Evolutionary conservation across 2,329 filamentous ascomycete genomes (phyloP).

Genomic region (Xylariaceae sp.): DNA sequence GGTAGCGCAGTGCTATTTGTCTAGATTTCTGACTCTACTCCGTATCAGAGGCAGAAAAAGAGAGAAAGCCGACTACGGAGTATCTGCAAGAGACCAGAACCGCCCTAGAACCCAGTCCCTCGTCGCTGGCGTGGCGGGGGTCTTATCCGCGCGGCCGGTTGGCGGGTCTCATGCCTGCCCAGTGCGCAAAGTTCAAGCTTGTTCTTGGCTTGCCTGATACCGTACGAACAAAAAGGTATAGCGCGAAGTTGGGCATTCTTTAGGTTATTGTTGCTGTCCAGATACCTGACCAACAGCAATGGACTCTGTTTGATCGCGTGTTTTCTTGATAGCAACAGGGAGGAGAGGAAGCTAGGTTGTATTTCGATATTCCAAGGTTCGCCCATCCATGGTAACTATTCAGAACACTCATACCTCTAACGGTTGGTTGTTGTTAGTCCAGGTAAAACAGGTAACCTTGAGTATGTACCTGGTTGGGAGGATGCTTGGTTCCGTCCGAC

Average conservation of each 20-base stretch:
- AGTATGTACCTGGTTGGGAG: too few species aligned
- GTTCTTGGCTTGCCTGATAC: too few species aligned
- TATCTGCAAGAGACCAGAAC: too few species aligned
- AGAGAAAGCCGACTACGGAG: not conserved
- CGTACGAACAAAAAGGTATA: not conserved
- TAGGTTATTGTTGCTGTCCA: not conserved
- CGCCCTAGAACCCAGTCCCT: not conserved
- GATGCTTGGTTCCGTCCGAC: too few species aligned
- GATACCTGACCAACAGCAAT: not conserved
- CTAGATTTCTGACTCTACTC: not conserved
- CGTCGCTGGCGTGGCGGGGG: conserved; percentile 12
- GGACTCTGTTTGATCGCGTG: too few species aligned
- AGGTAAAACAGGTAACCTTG: too few species aligned
- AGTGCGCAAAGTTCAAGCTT: not conserved
- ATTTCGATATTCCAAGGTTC: too few species aligned
- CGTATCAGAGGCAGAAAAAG: too few species aligned
- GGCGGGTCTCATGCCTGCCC: not conserved
- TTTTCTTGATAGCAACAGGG: not conserved
- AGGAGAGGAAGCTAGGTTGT: not conserved
- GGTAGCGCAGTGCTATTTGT: not conserved
- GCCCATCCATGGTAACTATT: too few species aligned
- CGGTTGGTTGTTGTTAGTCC: too few species aligned
- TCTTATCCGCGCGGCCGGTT: conserved; percentile 13
- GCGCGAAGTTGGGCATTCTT: not conserved
- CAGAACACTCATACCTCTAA: too few species aligned